A percentile compares a stretch with the other conserved stretches of the same genome.
These are phyloP conservation scores for Desmodesmus armatus DNA, from an alignment of 139 green algal genomes.

Conservation along the genomic window DNA sequence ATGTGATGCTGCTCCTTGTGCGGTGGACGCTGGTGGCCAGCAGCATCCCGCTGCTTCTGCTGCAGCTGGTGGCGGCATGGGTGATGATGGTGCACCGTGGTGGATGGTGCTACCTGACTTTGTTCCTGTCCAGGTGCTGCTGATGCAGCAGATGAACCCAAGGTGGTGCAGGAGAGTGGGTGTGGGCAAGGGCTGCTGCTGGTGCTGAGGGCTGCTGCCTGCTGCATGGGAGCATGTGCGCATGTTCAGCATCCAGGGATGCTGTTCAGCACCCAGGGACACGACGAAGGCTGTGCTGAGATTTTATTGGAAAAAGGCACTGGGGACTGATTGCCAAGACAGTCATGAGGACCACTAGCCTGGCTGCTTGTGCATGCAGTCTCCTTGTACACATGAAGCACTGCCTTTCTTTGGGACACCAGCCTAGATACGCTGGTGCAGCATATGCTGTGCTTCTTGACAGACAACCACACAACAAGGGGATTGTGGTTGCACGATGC, in stretches of 20 bases:
- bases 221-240: not conserved
- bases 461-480: not conserved
- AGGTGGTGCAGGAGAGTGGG: not conserved
- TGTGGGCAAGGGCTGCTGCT: not conserved
- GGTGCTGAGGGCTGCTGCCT: not conserved
- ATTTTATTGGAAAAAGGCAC: not conserved
- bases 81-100: not conserved
- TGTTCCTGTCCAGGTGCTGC: conserved; percentile 46
- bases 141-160: conserved; percentile 15
- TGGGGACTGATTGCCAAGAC: not conserved
- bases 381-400: no score
- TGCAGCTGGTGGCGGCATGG: not conserved
- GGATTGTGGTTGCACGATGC: not conserved
- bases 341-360: no score
- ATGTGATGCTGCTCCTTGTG: not conserved
- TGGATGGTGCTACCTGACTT: conserved; percentile 43
- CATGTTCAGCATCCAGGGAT: not conserved
- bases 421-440: no score
- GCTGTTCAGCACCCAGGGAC: not conserved
- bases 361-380: no score
- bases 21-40: no score
- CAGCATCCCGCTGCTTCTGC: not conserved
- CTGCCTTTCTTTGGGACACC: not conserved
- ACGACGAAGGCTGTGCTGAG: not conserved
- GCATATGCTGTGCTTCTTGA: no score